Base-by-base conservation (phyloP, 2,329 filamentous ascomycete genomes). In the Onygena corvina region DNA sequence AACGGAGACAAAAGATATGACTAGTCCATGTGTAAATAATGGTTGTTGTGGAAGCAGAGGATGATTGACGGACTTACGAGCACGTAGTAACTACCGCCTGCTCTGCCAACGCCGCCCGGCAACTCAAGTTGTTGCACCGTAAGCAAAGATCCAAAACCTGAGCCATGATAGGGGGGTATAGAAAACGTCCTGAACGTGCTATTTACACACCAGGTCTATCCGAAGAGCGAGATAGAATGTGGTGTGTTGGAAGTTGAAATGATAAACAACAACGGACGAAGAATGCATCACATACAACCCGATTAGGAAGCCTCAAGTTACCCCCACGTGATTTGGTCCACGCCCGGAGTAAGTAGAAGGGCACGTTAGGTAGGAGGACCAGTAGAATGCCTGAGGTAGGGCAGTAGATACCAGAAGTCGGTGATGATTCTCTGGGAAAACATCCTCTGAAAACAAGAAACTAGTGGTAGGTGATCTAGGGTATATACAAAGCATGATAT, bases 51-150 rank as follows among this genome's bases (percentile, higher is more conserved):
- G 5, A 18, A 8, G 3, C 21, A 30, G 14, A 38, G 27, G 30
- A 56, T 21, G 21, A 29, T 29, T 5, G 27, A 29, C 11, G 16
- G 4, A 63, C 71, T 57, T 63, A 85, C 86, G 84, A 87, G 77
- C 89, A 96, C 11, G 85, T 92, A 3, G 89, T 94, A 29, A 94
- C 86, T 1, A 94, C 75, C 8, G 87, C 89, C 54, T 76, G 74
- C 34, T 84, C 79, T 29, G 71, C 73, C 29, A 94, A 74, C 55
- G 81, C 76, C 34, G 70, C 71, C 42, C 86, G 77, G 60, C 90
- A 95, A 53, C 81, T 83, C 30, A 89, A 72, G 23, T 79, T 76
- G 63, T 95, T 95, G 71, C 90, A 95, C 30, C 79, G 76, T 20
- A 94, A 70, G 18, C 73, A 69, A 52, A 82, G 77, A 51, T 94